Evolutionary conservation across 371 early-diverging fungal species (phyloP).

Genomic region (Apophysomyces variabilis): DNA sequence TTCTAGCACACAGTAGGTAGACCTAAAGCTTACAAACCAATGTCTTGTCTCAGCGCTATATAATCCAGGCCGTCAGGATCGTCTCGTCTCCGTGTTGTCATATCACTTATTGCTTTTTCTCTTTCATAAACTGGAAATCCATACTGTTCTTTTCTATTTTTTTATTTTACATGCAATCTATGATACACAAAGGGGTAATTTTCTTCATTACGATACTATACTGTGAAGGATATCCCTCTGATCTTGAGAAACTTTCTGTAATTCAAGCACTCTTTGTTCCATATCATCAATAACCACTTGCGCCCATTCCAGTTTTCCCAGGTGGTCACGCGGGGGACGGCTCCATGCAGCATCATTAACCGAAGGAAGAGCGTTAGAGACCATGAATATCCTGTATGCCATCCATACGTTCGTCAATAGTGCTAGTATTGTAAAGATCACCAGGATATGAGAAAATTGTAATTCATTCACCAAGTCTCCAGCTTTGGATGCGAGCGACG

Average conservation of each 20-base stretch:
- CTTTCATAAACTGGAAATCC: no score
- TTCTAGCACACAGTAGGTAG: no score
- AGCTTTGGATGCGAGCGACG: not conserved
- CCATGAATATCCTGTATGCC: conserved; percentile 2
- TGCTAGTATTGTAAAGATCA: not conserved
- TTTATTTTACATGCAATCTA: not conserved
- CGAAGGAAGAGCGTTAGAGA: not conserved
- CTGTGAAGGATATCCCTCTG: not conserved
- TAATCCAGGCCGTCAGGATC: no score
- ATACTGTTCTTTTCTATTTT: not conserved
- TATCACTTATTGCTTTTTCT: no score
- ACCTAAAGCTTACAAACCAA: no score
- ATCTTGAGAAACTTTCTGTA: not conserved
- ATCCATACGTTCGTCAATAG: not conserved
- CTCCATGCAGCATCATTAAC: not conserved
- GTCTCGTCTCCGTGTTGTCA: no score
- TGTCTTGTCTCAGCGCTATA: no score
- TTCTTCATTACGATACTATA: not conserved
- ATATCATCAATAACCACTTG: not conserved
- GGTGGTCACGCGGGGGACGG: not conserved
- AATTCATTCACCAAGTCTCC: not conserved
- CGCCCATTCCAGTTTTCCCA: not conserved
- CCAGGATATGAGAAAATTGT: conserved; percentile 2
- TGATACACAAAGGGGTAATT: not conserved
- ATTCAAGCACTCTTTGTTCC: conserved; percentile 1